Evolutionary conservation across 495 filamentous ascomycete genomes (phyloP).

Genomic region (Aspergillus carlsbadensis): DNA sequence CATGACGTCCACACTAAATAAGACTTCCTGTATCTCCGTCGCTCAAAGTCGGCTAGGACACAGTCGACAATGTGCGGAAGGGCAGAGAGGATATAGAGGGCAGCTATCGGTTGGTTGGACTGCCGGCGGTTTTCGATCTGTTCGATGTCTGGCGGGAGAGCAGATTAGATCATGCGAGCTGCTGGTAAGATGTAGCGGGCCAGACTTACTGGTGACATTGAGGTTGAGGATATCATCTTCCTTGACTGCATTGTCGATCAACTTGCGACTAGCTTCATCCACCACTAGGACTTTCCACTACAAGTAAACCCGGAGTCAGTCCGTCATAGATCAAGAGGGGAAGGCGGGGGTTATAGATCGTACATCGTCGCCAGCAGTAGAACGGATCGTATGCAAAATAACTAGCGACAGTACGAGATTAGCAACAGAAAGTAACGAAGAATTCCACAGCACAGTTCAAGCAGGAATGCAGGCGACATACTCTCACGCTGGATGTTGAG

Average conservation of each 20-base stretch:
- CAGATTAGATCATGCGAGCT: conserved; percentile 26
- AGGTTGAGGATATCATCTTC: conserved; percentile 95
- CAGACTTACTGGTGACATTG: conserved; percentile 81
- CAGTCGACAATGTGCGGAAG: conserved; percentile 87
- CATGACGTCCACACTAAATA: conserved; percentile 85
- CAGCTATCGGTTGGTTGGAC: conserved; percentile 84
- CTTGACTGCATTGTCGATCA: conserved; percentile 84
- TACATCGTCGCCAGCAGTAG: conserved; percentile 60
- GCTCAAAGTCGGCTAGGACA: conserved; percentile 86
- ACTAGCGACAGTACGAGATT: conserved; percentile 34
- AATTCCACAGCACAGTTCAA: too few relatives aligned
- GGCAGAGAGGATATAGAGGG: conserved; percentile 86
- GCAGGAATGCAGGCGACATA: conserved; percentile 25
- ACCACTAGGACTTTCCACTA: conserved; percentile 96
- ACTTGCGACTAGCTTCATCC: conserved; percentile 73
- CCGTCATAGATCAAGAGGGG: conserved; percentile 24
- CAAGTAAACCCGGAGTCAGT: conserved; percentile 25
- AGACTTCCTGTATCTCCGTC: conserved; percentile 68
- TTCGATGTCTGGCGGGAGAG: conserved; percentile 70
- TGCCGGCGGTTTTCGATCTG: conserved; percentile 81
- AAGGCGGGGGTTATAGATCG: conserved; percentile 20
- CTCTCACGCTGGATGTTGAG: conserved; percentile 53
- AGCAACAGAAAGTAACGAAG: neutral
- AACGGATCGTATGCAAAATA: conserved; percentile 58
- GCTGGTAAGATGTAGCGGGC: neutral